Conservation (phyloP, 2,329 filamentous ascomycete species). For the Fusarium paranaense region DNA sequence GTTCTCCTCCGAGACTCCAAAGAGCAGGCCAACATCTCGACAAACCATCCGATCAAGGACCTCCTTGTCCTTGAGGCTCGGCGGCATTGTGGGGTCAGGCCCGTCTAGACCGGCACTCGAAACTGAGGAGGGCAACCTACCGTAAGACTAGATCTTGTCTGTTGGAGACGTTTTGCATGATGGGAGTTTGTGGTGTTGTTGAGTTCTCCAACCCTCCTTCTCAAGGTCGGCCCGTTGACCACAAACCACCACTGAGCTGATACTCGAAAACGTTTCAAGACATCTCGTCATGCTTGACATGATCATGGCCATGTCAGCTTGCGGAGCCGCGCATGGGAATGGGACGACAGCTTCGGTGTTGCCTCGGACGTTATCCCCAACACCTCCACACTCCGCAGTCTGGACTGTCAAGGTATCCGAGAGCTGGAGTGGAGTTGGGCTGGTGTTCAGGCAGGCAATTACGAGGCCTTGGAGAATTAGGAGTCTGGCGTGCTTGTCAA, state of each 20-base stretch:
- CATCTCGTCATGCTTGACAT: neutral
- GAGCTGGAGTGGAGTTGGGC: neutral
- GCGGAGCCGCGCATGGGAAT: neutral
- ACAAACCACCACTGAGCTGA: neutral
- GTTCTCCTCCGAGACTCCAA: neutral
- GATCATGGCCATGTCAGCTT: neutral
- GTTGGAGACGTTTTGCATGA: neutral
- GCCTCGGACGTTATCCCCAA: neutral
- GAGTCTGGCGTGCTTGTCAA: neutral
- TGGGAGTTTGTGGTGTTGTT: neutral
- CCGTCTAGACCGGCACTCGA: constrained; percentile 6
- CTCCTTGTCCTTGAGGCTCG: constrained; percentile 1
- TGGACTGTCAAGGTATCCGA: neutral
- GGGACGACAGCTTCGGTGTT: neutral
- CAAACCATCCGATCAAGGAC: neutral
- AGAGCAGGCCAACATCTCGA: neutral
- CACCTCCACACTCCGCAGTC: neutral
- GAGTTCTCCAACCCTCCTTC: neutral
- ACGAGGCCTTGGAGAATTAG: neutral
- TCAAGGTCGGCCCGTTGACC: neutral
- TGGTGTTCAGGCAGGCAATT: neutral
- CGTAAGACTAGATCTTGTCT: neutral
- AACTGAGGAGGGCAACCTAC: neutral
- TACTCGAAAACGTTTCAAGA: neutral
- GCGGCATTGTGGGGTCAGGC: constrained; percentile 9